These are phyloP conservation scores for Casuarina equisetifolia DNA, from an alignment of 306 rosid species.

Conservation along the genomic window DNA sequence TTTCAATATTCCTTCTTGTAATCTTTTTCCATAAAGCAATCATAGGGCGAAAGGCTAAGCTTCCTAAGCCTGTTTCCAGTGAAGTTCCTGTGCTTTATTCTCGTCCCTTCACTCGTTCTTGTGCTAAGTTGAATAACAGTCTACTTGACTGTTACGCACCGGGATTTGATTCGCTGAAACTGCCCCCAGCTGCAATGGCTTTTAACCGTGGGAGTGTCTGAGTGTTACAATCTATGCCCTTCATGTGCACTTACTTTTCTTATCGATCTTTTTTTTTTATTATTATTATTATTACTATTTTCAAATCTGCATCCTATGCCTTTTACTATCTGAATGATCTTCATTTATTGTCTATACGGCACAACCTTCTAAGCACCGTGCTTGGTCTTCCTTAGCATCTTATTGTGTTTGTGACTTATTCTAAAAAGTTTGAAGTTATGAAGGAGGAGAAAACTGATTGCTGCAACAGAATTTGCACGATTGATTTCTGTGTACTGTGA, in stretches of 20 bases:
- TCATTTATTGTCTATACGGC: neutral
- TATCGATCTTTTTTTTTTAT: neutral
- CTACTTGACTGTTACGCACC: too few relatives aligned
- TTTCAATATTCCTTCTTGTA: too few relatives aligned
- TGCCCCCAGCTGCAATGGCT: too few relatives aligned
- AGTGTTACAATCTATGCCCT: too few relatives aligned
- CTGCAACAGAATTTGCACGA: neutral
- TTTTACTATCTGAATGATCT: neutral
- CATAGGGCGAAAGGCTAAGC: too few relatives aligned
- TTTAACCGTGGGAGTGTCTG: too few relatives aligned
- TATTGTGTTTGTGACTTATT: neutral
- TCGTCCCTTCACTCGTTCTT: too few relatives aligned
- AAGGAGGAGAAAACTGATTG: slow-evolving; percentile 1
- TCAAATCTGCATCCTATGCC: neutral
- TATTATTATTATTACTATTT: neutral
- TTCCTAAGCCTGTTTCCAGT: too few relatives aligned
- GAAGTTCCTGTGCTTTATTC: too few relatives aligned
- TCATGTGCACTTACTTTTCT: neutral
- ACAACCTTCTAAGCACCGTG: neutral
- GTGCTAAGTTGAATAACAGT: too few relatives aligned
- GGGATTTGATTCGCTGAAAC: too few relatives aligned
- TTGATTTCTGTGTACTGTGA: neutral
- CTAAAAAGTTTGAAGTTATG: neutral
- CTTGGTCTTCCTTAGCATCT: neutral
- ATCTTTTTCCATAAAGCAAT: too few relatives aligned